Evolutionary conservation across 1,284 basidiomycete species (phyloP).

Genomic region (Ganoderma meredithae): DNA sequence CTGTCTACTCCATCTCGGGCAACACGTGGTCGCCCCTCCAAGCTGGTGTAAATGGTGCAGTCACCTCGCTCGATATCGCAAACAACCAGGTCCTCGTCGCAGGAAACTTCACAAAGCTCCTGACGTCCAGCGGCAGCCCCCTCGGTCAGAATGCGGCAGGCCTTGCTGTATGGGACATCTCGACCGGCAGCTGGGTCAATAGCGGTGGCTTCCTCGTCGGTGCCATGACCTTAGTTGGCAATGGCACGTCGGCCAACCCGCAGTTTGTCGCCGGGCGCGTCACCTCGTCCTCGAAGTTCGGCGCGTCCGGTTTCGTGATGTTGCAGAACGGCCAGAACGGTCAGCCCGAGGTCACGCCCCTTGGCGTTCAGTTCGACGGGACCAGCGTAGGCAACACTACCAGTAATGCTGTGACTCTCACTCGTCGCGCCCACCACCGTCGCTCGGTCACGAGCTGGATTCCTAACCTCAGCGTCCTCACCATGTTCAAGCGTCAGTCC

Average conservation of each 20-base stretch:
- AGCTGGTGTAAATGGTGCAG: slow-evolving; percentile 81
- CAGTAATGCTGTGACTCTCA: slow-evolving; percentile 35
- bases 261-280: slow-evolving; percentile 77
- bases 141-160: slow-evolving; percentile 62
- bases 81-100: slow-evolving; percentile 67
- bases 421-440: slow-evolving; percentile 47
- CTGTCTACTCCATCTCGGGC: slow-evolving; percentile 74
- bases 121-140: slow-evolving; percentile 47
- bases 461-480: slow-evolving; percentile 53
- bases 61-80: slow-evolving; percentile 65
- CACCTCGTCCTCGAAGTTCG: slow-evolving; percentile 60
- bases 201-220: slow-evolving; percentile 80
- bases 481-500: slow-evolving; percentile 61
- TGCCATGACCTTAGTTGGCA: slow-evolving; percentile 75
- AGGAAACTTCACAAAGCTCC: slow-evolving; percentile 77
- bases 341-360: slow-evolving; percentile 63
- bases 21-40: slow-evolving; percentile 78
- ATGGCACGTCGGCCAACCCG: slow-evolving; percentile 54
- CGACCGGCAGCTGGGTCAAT: slow-evolving; percentile 70
- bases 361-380: slow-evolving; percentile 60
- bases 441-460: slow-evolving; percentile 57
- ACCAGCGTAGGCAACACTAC: slow-evolving; percentile 37
- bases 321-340: slow-evolving; percentile 65
- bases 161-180: slow-evolving; percentile 82
- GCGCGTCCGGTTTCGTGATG: slow-evolving; percentile 76